A percentile compares a stretch with the other conserved stretches of the same genome.
Conservation (phyloP, 768 basidiomycete genomes). For the Fomitopsis serialis region DNA sequence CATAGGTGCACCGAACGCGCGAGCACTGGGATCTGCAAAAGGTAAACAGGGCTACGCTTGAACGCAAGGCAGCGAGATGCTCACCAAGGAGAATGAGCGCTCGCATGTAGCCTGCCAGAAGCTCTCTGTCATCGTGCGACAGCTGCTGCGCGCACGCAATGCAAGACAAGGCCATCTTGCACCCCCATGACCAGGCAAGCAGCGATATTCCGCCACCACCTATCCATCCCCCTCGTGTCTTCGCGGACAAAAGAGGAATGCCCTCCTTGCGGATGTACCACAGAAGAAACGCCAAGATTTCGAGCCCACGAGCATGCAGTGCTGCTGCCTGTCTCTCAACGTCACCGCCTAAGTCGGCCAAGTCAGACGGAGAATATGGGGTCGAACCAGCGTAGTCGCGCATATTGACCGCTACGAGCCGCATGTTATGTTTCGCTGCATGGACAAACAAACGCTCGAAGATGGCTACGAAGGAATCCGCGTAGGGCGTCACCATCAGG, state of each 20-base stretch:
- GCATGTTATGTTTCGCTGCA: slow-evolving; percentile 22
- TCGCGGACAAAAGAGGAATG: slow-evolving; percentile 18
- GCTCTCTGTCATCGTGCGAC: slow-evolving; percentile 10
- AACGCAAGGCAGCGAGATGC: neutral
- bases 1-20: neutral
- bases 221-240: neutral
- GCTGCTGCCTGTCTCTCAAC: slow-evolving; percentile 18
- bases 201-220: slow-evolving; percentile 25
- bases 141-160: slow-evolving; percentile 12
- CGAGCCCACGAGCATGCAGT: slow-evolving; percentile 24
- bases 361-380: slow-evolving; percentile 24
- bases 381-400: slow-evolving; percentile 34
- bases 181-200: slow-evolving; percentile 31
- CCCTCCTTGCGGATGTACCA: slow-evolving; percentile 23
- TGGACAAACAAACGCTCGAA: slow-evolving; percentile 26
- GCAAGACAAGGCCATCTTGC: slow-evolving; percentile 14
- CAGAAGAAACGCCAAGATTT: slow-evolving; percentile 28
- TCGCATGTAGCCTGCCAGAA: slow-evolving; percentile 19
- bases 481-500: too few relatives aligned
- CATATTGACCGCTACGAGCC: slow-evolving; percentile 32
- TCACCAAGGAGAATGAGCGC: slow-evolving; percentile 25
- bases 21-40: neutral
- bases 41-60: neutral
- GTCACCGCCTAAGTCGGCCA: slow-evolving; percentile 14
- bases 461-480: slow-evolving; percentile 6